A percentile compares a stretch with the other conserved stretches of the same genome.
Conservation (phyloP, 2,329 filamentous ascomycete species). For the Bipolaris sorokiniana region DNA sequence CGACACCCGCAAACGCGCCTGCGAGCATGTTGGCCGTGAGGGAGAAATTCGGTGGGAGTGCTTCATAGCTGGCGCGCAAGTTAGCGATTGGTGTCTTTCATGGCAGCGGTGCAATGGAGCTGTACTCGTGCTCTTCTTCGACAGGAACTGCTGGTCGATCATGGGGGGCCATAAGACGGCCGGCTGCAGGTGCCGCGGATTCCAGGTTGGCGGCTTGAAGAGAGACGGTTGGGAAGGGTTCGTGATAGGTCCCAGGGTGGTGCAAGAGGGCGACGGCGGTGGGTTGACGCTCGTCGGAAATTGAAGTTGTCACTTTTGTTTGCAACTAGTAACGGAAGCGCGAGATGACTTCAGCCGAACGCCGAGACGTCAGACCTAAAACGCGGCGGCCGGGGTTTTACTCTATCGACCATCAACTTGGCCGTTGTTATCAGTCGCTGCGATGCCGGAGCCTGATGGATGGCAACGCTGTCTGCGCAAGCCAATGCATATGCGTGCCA, state of each 20-base stretch:
- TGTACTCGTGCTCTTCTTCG: conserved; percentile 52
- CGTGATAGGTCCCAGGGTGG: conserved; percentile 11
- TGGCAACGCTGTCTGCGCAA: not conserved
- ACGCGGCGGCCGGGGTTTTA: conserved; percentile 9
- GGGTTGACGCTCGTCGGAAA: conserved; percentile 21
- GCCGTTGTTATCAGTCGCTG: conserved; percentile 17
- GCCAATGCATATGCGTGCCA: not conserved
- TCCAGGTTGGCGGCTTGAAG: conserved; percentile 43
- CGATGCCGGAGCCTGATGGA: conserved; percentile 3
- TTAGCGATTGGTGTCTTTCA: conserved; percentile 29
- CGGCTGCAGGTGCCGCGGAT: conserved; percentile 42
- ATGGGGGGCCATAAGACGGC: conserved; percentile 52
- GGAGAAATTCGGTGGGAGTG: conserved; percentile 91
- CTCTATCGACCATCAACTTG: conserved; percentile 5
- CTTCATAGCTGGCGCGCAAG: conserved; percentile 73
- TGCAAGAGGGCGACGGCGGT: conserved; percentile 20
- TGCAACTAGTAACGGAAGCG: conserved; percentile 33
- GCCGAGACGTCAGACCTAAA: conserved; percentile 34
- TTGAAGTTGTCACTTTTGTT: conserved; percentile 37
- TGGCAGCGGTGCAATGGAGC: conserved; percentile 20
- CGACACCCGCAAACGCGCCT: conserved; percentile 95
- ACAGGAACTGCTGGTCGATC: conserved; percentile 43
- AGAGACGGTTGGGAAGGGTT: conserved; percentile 7
- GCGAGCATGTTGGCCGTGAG: conserved; percentile 93
- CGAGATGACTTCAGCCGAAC: conserved; percentile 32